Evolutionary conservation across 441 rosid genomes (phyloP), one percentile per base, ranked within the genome.

Genomic region (Euphorbia celastroides): DNA sequence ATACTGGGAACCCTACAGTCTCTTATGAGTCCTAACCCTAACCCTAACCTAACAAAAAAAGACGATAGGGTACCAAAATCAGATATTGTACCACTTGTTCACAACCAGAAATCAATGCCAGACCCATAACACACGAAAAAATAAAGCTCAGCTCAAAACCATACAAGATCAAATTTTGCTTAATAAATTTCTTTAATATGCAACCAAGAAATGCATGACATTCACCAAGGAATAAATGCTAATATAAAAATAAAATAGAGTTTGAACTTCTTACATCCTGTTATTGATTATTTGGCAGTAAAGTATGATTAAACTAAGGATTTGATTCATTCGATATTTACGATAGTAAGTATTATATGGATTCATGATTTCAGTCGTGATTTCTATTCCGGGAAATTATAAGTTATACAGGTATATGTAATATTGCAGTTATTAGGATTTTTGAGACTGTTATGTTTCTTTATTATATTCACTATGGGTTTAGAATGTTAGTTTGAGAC

Each of bases 391-490:
- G 34, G 36, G 30, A 27, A 22, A 5, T 16, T 17, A 57, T 11
- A 27, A 13, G 20, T 57, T 17, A 34, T 57, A 56, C 10, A 28
- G 5, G 30, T 5, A 16, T 17, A 28, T 32, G 61, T 12, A 57
- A 6, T 16, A 14, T 17, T 14, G 4, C 17, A 1, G 20, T 30
- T 38, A 57, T 57, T 14, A 28, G 38, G 61, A 57, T 30, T 27
- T 28, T 57, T 28, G 10, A 57, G 14, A 56, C 27, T 27, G 61
- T 57, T 28, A 4, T 28, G 36, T 28, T 57, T 22, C 7, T 57
- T 57, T 57, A 17, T 57, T 23, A n/a, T 57, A 57, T 57, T 57
- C 30, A 57, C 22, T 16, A 57, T 22, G 16, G 61, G 20, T 57
- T 28, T 7, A 27, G 38, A 57, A 57, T 14, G n/a, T 57, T 16